A percentile compares a stretch with the other conserved stretches of the same genome.
These are phyloP conservation scores for Rubia tinctorum DNA, from an alignment of 305 asterid species.

Conservation along the genomic window DNA sequence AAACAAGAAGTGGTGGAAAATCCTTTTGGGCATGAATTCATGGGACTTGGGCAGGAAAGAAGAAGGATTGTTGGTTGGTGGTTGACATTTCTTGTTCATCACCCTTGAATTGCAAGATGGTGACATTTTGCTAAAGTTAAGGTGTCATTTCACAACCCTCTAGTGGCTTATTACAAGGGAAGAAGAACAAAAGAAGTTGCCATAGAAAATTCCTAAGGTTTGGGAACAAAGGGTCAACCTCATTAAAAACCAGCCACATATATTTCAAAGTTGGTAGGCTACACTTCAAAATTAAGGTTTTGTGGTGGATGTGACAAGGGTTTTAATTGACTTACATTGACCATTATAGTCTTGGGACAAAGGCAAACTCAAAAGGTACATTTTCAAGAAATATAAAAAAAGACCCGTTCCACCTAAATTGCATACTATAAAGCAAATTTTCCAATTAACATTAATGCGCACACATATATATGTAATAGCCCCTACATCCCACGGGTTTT, in stretches of 20 bases:
- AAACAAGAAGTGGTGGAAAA: not conserved
- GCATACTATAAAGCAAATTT: too few species aligned
- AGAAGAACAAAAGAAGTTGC: not conserved
- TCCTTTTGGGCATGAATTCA: not conserved
- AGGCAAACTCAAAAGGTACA: not conserved
- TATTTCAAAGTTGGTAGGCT: constrained; percentile 20
- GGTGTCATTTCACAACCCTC: constrained; percentile 3
- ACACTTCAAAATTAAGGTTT: not conserved
- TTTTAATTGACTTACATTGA: constrained; percentile 2
- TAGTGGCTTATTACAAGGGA: not conserved
- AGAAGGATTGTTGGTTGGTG: not conserved
- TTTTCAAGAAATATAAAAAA: not conserved
- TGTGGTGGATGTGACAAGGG: constrained; percentile 17
- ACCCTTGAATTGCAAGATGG: constrained; percentile 6
- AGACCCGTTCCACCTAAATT: too few species aligned
- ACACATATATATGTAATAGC: too few species aligned
- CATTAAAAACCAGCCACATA: not conserved
- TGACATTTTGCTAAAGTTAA: not conserved
- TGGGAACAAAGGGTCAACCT: not conserved
- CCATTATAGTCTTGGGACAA: not conserved
- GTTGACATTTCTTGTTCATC: constrained; percentile 12
- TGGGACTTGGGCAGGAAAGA: not conserved
- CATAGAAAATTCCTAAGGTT: not conserved
- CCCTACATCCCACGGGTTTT: too few species aligned
- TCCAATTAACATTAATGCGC: too few species aligned